These are phyloP conservation scores for Colletotrichum coccodes DNA, from an alignment of 2,329 filamentous ascomycete species.

Conservation along the genomic window DNA sequence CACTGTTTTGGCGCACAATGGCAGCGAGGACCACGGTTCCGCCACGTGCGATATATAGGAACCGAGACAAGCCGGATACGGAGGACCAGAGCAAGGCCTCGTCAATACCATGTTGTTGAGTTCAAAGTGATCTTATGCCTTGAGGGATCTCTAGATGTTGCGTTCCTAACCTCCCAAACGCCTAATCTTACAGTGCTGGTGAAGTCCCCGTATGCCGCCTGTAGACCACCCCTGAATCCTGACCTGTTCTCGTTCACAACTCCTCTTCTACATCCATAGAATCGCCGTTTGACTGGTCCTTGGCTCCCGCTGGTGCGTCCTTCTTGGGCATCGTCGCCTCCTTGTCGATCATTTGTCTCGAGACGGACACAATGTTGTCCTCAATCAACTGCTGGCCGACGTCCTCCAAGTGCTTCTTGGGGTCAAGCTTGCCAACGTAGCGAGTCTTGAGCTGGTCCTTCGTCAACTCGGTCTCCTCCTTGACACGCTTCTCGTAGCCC, in stretches of 20 bases:
- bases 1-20: not conserved
- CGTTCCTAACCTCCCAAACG: constrained; percentile 36
- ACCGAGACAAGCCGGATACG: not conserved
- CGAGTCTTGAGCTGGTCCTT: constrained; percentile 98
- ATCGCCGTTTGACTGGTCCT: constrained; percentile 64
- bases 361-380: constrained; percentile 99
- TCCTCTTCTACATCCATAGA: constrained; percentile 78
- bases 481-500: constrained; percentile 98
- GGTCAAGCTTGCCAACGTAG: constrained; percentile 98
- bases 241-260: constrained; percentile 37
- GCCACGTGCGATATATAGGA: not conserved
- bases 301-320: constrained; percentile 58
- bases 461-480: constrained; percentile 96
- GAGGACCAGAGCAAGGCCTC: not conserved
- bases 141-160: constrained; percentile 31
- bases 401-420: constrained; percentile 98
- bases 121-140: constrained; percentile 29
- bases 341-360: constrained; percentile 99
- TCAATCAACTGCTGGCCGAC: constrained; percentile 97
- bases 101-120: not conserved
- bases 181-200: constrained; percentile 39
- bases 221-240: constrained; percentile 26
- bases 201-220: constrained; percentile 34
- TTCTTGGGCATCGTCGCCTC: constrained; percentile 91
- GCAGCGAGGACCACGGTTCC: not conserved